Conservation (phyloP, 2,329 filamentous ascomycete genomes). For the Fusarium albidum region DNA sequence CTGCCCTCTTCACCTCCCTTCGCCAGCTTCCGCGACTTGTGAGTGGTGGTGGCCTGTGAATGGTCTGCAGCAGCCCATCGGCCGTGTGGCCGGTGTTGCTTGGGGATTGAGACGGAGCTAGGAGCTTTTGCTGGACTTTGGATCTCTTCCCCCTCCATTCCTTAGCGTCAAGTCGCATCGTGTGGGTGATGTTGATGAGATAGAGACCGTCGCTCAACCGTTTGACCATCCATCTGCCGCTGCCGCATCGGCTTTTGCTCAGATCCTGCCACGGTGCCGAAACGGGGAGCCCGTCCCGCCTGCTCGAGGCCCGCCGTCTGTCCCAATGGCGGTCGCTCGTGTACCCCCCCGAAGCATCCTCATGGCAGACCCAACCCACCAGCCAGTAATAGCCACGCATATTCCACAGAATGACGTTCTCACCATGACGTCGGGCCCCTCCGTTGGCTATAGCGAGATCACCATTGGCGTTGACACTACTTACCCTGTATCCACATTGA, state of each 20-base stretch:
- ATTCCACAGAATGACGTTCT: conserved; percentile 36
- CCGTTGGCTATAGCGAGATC: conserved; percentile 30
- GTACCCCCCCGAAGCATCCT: conserved; percentile 10
- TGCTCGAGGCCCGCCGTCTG: conserved; percentile 17
- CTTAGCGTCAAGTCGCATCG: conserved; percentile 17
- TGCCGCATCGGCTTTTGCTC: conserved; percentile 28
- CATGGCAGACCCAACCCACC: conserved; percentile 25
- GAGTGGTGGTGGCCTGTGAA: conserved; percentile 19
- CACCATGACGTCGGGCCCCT: conserved; percentile 34
- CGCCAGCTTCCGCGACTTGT: conserved; percentile 29
- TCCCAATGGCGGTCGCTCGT: conserved; percentile 14
- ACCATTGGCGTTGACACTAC: conserved; percentile 34
- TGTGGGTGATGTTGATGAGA: conserved; percentile 15
- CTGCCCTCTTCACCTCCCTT: conserved; percentile 28
- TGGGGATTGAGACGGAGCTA: conserved; percentile 17
- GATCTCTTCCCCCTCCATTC: neutral
- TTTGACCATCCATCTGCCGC: conserved; percentile 13
- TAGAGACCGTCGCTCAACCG: conserved; percentile 11
- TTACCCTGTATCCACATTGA: conserved; percentile 35
- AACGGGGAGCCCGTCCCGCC: conserved; percentile 22
- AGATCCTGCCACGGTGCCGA: conserved; percentile 21
- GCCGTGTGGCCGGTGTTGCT: conserved; percentile 26
- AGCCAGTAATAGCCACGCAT: conserved; percentile 16
- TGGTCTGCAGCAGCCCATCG: conserved; percentile 29
- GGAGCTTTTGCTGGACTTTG: conserved; percentile 22